These are phyloP conservation scores for Boletus subparvulus DNA, from an alignment of 768 basidiomycete genomes.

Conservation along the genomic window DNA sequence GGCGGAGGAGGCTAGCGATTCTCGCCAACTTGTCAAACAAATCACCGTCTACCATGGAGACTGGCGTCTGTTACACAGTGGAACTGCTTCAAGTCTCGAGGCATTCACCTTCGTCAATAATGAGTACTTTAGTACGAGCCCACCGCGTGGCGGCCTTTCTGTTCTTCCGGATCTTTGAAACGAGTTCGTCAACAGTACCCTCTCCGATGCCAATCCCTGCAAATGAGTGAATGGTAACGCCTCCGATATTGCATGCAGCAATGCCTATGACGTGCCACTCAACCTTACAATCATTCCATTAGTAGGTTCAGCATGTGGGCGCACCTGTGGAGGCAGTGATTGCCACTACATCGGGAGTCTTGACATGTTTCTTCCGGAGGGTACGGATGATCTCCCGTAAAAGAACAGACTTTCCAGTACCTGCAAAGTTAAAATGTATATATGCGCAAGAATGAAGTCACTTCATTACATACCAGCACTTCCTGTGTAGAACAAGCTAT, in stretches of 20 bases:
- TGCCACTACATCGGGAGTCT: constrained; percentile 71
- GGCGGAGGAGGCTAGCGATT: constrained; percentile 66
- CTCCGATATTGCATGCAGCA: constrained; percentile 97
- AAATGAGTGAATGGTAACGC: constrained; percentile 93
- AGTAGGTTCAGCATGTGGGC: not conserved
- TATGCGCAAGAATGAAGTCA: constrained; percentile 16
- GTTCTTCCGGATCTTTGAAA: constrained; percentile 71
- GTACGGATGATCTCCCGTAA: constrained; percentile 86
- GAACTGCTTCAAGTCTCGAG: not conserved
- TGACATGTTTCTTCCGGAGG: constrained; percentile 56
- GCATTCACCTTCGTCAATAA: constrained; percentile 72
- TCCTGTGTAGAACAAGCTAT: constrained; percentile 93
- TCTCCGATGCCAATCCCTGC: constrained; percentile 88
- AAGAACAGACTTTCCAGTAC: constrained; percentile 95
- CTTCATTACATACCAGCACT: constrained; percentile 73
- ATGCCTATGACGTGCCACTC: constrained; percentile 53
- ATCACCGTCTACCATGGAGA: constrained; percentile 96
- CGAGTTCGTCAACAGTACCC: constrained; percentile 60
- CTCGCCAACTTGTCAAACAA: constrained; percentile 86
- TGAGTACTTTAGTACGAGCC: constrained; percentile 80
- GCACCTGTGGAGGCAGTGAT: constrained; percentile 93
- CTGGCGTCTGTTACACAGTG: constrained; percentile 40
- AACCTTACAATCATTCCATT: not conserved
- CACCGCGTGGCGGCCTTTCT: constrained; percentile 81
- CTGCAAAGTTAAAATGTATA: constrained; percentile 40